These are phyloP conservation scores for Neonectria faginata DNA, from an alignment of 2,329 filamentous ascomycete species.

Conservation along the genomic window DNA sequence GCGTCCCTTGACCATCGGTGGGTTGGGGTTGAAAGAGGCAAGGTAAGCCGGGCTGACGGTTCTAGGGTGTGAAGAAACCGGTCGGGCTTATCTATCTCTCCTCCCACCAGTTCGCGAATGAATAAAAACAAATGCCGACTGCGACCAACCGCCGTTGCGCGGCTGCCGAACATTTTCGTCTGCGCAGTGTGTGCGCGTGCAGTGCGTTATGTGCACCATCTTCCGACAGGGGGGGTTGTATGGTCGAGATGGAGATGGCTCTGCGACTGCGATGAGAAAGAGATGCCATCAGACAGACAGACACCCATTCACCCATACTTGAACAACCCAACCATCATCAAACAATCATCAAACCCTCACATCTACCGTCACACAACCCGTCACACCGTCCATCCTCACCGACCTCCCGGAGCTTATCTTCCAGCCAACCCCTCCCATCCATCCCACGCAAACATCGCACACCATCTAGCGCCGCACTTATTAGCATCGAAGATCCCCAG, in stretches of 20 bases:
- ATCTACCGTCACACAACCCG: neutral
- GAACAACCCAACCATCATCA: neutral
- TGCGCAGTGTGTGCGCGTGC: neutral
- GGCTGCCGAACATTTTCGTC: neutral
- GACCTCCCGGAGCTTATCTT: constrained; percentile 41
- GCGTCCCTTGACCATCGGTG: constrained; percentile 15
- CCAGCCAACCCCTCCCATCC: constrained; percentile 11
- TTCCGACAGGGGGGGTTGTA: constrained; percentile 5
- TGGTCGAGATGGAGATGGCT: neutral
- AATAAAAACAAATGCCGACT: too few species aligned
- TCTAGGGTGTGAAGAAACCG: neutral
- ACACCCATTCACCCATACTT: neutral
- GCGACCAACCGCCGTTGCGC: too few species aligned
- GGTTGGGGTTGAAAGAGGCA: constrained; percentile 23
- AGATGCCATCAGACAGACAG: constrained; percentile 2
- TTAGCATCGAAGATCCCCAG: neutral
- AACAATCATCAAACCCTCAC: neutral
- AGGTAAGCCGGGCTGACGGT: constrained; percentile 3
- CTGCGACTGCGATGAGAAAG: constrained; percentile 1
- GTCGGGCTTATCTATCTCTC: neutral
- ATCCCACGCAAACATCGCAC: neutral
- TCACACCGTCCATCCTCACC: constrained; percentile 29
- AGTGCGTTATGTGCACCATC: constrained; percentile 18
- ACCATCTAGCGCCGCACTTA: too few species aligned
- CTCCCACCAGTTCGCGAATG: constrained; percentile 16